phyloP scores from a whole-genome alignment of 169 alveolate genomes.

The Toxoplasma gondii region DNA sequence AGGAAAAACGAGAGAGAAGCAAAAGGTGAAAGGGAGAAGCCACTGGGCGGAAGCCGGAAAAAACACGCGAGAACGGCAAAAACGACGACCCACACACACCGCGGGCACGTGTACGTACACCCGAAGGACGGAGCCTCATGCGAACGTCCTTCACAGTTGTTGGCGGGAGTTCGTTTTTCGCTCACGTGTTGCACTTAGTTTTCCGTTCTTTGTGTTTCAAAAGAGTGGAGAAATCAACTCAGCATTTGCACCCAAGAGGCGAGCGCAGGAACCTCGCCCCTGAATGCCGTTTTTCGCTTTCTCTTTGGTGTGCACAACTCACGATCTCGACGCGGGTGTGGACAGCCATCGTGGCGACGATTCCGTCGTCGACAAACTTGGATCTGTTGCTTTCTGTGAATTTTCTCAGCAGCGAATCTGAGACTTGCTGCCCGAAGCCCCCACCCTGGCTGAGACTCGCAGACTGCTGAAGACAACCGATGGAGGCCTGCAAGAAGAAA shows the following conservation, averaged over 20 bases:
- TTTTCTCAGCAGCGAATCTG: not conserved
- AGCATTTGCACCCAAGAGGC: no score
- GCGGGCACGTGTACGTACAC: not conserved
- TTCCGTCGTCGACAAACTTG: constrained; percentile 16
- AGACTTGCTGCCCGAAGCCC: not conserved
- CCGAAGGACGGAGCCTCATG: no score
- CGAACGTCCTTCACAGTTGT: no score
- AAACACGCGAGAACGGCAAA: not conserved
- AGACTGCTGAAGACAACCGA: constrained; percentile 6
- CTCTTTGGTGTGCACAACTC: not conserved
- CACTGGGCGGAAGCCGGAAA: not conserved
- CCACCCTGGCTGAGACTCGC: not conserved
- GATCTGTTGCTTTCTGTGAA: not conserved
- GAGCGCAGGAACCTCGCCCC: no score
- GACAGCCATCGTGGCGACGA: constrained; percentile 30
- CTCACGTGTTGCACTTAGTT: no score
- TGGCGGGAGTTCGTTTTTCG: no score
- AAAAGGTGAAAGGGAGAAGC: not conserved
- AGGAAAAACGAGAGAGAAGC: not conserved
- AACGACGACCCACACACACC: not conserved
- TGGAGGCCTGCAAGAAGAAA: not conserved
- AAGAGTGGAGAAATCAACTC: no score
- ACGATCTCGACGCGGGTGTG: constrained; percentile 23
- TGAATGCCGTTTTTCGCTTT: no score
- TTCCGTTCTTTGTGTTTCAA: no score